phyloP scores from a whole-genome alignment of 164 flowering plant genomes.

The Magnolia officinalis region DNA sequence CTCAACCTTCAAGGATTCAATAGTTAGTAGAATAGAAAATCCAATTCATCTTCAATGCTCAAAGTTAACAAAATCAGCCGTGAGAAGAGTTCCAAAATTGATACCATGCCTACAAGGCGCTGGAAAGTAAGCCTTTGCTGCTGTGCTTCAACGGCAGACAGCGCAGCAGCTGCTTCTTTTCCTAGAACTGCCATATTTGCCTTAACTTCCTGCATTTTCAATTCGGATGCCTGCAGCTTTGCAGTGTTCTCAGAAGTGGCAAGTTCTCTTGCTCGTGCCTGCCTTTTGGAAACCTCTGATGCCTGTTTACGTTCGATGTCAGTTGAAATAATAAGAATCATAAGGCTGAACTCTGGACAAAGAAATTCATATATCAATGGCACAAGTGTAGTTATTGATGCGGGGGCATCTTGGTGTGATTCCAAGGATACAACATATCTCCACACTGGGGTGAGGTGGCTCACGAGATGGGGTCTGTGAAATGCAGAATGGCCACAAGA shows the following conservation, averaged over 20 bases:
- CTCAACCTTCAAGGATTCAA: constrained; percentile 61
- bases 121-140: constrained; percentile 92
- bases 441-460: too few relatives aligned
- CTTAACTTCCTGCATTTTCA: constrained; percentile 83
- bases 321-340: constrained; percentile 15
- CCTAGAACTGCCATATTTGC: constrained; percentile 96
- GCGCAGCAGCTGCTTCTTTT: constrained; percentile 92
- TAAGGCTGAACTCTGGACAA: constrained; percentile 4
- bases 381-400: not conserved
- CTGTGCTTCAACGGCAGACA: constrained; percentile 92
- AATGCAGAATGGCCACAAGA: too few relatives aligned
- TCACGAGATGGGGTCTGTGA: too few relatives aligned
- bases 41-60: not conserved
- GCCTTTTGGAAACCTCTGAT: constrained; percentile 76
- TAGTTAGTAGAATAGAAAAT: not conserved
- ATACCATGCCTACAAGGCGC: constrained; percentile 92
- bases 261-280: constrained; percentile 64
- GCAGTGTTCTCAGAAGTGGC: constrained; percentile 68
- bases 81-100: not conserved
- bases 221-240: constrained; percentile 79
- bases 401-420: not conserved
- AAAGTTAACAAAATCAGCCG: not conserved
- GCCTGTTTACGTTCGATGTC: constrained; percentile 45
- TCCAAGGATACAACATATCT: too few relatives aligned
- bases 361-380: not conserved